Evolutionary conservation across 306 rosid genomes (phyloP).

Genomic region (Trichosanthes truncata): DNA sequence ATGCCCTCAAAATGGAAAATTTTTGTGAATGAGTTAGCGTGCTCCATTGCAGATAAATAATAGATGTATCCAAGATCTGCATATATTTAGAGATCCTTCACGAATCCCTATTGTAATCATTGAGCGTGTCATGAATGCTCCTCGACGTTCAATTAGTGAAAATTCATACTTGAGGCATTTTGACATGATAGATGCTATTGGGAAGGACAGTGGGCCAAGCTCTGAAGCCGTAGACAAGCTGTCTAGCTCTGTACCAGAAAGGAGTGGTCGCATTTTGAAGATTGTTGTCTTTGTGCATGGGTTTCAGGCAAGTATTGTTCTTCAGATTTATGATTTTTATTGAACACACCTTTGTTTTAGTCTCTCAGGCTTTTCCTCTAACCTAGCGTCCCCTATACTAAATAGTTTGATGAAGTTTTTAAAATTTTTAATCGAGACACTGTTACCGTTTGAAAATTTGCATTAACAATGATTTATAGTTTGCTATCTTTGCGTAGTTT

Average conservation of each 20-base stretch:
- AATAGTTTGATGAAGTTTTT: not conserved
- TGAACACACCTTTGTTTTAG: not conserved
- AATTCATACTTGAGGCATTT: conserved; percentile 47
- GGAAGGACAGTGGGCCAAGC: conserved; percentile 22
- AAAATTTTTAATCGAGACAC: not conserved
- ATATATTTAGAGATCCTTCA: conserved; percentile 73
- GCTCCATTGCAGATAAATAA: conserved; percentile 56
- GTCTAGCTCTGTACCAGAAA: conserved; percentile 20
- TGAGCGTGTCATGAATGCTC: conserved; percentile 79
- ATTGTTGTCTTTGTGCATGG: conserved; percentile 94
- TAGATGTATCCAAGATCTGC: conserved; percentile 87
- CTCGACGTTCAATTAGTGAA: conserved; percentile 54
- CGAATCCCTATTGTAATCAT: conserved; percentile 66
- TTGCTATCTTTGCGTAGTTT: not conserved
- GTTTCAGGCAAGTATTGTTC: conserved; percentile 74
- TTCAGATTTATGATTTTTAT: not conserved
- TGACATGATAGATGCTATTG: conserved; percentile 29
- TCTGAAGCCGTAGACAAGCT: conserved; percentile 24
- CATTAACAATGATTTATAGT: not conserved
- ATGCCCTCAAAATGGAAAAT: not conserved
- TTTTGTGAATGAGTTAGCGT: conserved; percentile 5
- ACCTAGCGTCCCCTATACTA: not conserved
- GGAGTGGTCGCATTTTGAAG: conserved; percentile 50
- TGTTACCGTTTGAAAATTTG: not conserved
- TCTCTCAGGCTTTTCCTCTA: not conserved